Base-by-base conservation (phyloP, 176 grass and related monocot species). In the Avena insularis region DNA sequence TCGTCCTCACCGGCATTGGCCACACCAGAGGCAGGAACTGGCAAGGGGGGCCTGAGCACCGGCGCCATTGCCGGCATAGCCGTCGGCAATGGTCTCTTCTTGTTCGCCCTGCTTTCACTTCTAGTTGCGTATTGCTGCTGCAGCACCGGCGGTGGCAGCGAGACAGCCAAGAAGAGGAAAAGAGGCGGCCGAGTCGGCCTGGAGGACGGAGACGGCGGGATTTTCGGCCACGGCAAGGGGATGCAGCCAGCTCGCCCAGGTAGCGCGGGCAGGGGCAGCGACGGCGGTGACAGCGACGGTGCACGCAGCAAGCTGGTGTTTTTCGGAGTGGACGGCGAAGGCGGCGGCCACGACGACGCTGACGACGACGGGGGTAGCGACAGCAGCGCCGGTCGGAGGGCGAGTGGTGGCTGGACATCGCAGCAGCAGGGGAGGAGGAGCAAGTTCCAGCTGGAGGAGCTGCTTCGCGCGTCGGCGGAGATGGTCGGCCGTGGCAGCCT, bases 381-480 rank as follows among this genome's bases (percentile, higher is more conserved):
- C 2, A 78, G 87, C 73, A 79, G 71, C 70, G 49, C 71, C 19
- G 88, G 80, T 43, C 70, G 70, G 82, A 70, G 73, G 86, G 79
- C 10, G 2, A 87, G 43, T 6, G 68, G 13, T 27, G 85, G 13
- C 20, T 57, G 20, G 68, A 57, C 36, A 20, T 40, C 80, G 40
- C 85, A 84, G 17, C 86, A 38, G 83, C 85, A 65, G 43, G 58
- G 21, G 87, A 70, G 78, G 70, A 82, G 83, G 46, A 89, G 57
- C 45, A 78, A 90, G 83, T 95, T 95, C 79, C 90, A 90, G 84
- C 90, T 98, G 50, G 95, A 98, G 79, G 93, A 98, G 86, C 82
- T 98, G 62, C 88, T 95, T 50, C 90, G 95, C 55, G 95, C 95
- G 40, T 98, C 95, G 12, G 91, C 93, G 9, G 93, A 98, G 89